Conservation (phyloP, 768 basidiomycete species). For the Phanerochaete sordida region DNA sequence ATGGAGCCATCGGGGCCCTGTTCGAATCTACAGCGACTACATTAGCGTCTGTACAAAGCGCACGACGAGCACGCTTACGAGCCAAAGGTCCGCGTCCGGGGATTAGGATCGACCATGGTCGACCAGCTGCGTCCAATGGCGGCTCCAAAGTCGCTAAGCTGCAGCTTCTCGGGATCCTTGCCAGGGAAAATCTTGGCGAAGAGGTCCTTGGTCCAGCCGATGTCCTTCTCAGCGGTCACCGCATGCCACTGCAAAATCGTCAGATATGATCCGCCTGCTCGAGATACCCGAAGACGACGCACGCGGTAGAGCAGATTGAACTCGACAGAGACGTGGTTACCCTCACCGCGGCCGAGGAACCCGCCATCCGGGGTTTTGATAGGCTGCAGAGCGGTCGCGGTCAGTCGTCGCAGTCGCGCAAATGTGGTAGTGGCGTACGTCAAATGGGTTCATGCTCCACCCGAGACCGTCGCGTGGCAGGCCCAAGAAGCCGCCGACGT, state of each 20-base stretch:
- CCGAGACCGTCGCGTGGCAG: slow-evolving; percentile 45
- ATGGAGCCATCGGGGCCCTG: too few species aligned
- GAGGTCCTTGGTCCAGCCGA: slow-evolving; percentile 29
- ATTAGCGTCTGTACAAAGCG: background rate
- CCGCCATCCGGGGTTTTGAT: slow-evolving; percentile 17
- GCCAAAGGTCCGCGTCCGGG: slow-evolving; percentile 27
- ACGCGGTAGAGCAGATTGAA: slow-evolving; percentile 55
- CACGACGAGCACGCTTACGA: background rate
- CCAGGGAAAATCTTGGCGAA: slow-evolving; percentile 25
- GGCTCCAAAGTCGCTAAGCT: slow-evolving; percentile 19
- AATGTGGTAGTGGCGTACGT: slow-evolving; percentile 25
- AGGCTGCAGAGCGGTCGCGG: slow-evolving; percentile 11
- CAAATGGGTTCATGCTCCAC: slow-evolving; percentile 52
- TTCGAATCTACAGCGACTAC: too few species aligned
- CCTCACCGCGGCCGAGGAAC: slow-evolving; percentile 46
- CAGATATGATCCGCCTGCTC: background rate
- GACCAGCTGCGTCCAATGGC: slow-evolving; percentile 15
- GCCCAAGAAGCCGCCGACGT: slow-evolving; percentile 56
- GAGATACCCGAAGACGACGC: slow-evolving; percentile 18
- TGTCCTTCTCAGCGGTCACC: slow-evolving; percentile 26
- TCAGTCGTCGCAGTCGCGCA: background rate
- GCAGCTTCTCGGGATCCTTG: slow-evolving; percentile 22
- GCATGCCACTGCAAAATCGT: slow-evolving; percentile 30
- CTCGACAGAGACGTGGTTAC: slow-evolving; percentile 75
- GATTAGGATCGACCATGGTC: slow-evolving; percentile 17